Evolutionary conservation across 345 rosid species (phyloP).

Genomic region (Erodium maritimum): DNA sequence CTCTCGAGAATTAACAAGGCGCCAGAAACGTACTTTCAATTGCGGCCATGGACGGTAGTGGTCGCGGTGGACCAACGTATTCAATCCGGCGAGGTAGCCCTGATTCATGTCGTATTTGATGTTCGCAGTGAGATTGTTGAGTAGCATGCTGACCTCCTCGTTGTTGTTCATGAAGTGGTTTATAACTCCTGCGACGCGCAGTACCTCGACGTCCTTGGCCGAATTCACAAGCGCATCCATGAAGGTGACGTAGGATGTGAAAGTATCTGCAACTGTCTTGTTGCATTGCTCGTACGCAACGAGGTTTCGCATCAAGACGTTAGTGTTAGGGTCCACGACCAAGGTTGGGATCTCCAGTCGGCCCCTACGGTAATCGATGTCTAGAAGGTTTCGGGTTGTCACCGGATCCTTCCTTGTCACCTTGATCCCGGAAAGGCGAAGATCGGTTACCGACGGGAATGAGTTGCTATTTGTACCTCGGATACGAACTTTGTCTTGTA

Average conservation of each 20-base stretch:
- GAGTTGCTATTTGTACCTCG: no score
- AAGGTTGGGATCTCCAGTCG: background rate
- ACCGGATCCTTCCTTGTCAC: no score
- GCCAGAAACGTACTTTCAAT: background rate
- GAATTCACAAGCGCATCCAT: background rate
- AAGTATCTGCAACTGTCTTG: background rate
- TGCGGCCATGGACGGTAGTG: background rate
- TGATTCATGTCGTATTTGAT: background rate
- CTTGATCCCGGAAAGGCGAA: no score
- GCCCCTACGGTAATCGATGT: no score
- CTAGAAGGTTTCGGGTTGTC: no score
- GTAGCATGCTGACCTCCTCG: background rate
- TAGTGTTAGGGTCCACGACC: background rate
- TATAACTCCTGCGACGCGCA: background rate
- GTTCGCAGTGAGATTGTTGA: background rate
- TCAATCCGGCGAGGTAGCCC: background rate
- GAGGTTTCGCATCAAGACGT: background rate
- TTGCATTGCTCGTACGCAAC: background rate
- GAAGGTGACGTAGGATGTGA: background rate
- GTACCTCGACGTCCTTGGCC: background rate
- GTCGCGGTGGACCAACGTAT: background rate
- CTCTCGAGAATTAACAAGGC: background rate
- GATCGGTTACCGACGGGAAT: no score
- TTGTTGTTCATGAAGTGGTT: background rate
- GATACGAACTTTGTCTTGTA: no score